Evolutionary conservation across 1,284 basidiomycete genomes (phyloP).

Genomic region (Leccinum ponderosum): DNA sequence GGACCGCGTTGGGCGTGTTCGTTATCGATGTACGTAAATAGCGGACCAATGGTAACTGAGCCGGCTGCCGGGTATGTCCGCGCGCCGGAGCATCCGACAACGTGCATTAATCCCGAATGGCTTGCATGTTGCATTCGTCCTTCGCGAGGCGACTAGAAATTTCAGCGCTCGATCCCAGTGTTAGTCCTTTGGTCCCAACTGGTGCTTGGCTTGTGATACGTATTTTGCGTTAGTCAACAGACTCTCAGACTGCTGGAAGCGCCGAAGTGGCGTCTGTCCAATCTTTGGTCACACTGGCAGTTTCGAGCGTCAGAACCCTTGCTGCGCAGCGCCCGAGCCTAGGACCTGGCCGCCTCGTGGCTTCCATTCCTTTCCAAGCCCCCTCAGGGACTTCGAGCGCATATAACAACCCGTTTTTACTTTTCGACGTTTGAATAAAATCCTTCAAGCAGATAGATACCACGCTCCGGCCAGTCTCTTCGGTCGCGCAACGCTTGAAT

Average conservation of each 20-base stretch:
- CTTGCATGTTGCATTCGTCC: not conserved
- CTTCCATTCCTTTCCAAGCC: not conserved
- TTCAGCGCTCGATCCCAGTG: too few relatives aligned
- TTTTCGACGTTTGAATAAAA: not conserved
- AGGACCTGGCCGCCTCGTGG: not conserved
- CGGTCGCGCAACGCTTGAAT: not conserved
- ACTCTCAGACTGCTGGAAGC: not conserved
- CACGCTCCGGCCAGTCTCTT: not conserved
- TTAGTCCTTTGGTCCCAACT: too few relatives aligned
- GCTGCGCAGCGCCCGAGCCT: not conserved
- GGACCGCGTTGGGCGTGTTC: too few relatives aligned
- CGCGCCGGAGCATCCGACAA: not conserved
- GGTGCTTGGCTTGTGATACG: too few relatives aligned
- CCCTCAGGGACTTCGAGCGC: not conserved
- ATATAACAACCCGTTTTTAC: not conserved
- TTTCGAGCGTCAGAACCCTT: not conserved
- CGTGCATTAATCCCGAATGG: not conserved
- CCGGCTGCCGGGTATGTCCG: not conserved
- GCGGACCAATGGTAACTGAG: too few relatives aligned
- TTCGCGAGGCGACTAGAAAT: not conserved
- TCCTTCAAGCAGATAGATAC: not conserved
- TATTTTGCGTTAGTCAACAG: not conserved
- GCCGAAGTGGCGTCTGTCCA: not conserved
- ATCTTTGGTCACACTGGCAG: not conserved
- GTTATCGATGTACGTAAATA: too few relatives aligned